Evolutionary conservation across 768 basidiomycete genomes (phyloP).

Genomic region (Chlorophyllum brunneum): DNA sequence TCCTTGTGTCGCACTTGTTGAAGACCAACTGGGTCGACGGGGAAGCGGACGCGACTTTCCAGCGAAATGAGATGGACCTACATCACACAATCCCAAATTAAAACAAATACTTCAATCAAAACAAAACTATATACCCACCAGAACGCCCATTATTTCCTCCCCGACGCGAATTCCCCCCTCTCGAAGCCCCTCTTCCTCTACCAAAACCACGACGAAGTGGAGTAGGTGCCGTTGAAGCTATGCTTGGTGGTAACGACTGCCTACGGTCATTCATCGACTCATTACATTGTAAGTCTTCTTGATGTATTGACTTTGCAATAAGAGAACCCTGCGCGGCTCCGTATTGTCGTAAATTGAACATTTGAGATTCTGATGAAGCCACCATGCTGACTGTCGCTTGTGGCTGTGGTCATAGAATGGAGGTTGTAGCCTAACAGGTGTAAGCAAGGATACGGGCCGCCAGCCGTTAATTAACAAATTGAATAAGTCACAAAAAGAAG

Average conservation of each 20-base stretch:
- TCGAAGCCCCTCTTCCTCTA: not conserved
- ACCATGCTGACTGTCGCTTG: too few relatives aligned
- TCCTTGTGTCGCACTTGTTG: too few relatives aligned
- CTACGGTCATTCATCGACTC: not conserved
- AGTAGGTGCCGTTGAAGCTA: not conserved
- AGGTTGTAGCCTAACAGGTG: too few relatives aligned
- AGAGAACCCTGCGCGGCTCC: constrained; percentile 1
- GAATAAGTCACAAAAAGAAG: too few relatives aligned
- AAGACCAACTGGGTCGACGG: not conserved
- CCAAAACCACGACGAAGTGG: not conserved
- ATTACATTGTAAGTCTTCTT: constrained; percentile 10
- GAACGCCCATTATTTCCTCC: not conserved
- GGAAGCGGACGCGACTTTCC: not conserved
- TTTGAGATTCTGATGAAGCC: too few relatives aligned
- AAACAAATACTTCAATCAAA: not conserved
- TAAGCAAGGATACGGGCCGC: too few relatives aligned
- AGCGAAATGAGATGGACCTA: not conserved
- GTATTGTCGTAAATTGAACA: constrained; percentile 13
- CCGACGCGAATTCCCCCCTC: not conserved
- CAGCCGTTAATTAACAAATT: too few relatives aligned
- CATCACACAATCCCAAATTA: not conserved
- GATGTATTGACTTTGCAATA: not conserved
- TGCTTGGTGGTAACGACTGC: not conserved
- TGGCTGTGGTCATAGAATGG: too few relatives aligned
- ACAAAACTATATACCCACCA: not conserved